Evolutionary conservation across 495 filamentous ascomycete species (phyloP).

Genomic region (Penicillium coprophilum): DNA sequence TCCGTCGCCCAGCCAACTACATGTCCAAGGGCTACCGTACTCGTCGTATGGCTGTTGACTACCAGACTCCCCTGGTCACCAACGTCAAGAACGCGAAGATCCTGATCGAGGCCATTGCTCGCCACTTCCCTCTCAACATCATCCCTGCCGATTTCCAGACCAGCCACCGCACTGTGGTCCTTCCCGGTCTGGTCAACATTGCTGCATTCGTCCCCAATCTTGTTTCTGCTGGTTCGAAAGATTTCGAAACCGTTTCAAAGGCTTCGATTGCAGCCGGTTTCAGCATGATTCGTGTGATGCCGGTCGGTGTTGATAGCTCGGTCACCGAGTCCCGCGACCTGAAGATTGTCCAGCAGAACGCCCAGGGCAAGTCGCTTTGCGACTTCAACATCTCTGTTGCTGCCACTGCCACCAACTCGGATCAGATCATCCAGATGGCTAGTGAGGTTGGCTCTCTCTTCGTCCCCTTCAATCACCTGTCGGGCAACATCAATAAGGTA

Average conservation of each 20-base stretch:
- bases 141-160: constrained; percentile 85
- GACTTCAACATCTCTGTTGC: constrained; percentile 87
- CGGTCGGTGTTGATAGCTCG: constrained; percentile 68
- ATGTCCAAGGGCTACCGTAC: constrained; percentile 97
- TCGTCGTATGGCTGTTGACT: constrained; percentile 96
- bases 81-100: constrained; percentile 99
- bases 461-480: constrained; percentile 84
- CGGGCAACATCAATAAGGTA: constrained; percentile 84
- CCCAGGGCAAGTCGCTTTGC: constrained; percentile 64
- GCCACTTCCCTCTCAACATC: constrained; percentile 81
- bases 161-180: constrained; percentile 71
- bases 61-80: constrained; percentile 94
- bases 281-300: constrained; percentile 82
- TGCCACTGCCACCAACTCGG: constrained; percentile 73
- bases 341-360: constrained; percentile 74
- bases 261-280: constrained; percentile 77
- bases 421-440: constrained; percentile 70
- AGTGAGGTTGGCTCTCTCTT: constrained; percentile 80
- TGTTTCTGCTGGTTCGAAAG: constrained; percentile 59
- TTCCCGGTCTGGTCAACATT: constrained; percentile 77
- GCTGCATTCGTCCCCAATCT: constrained; percentile 78
- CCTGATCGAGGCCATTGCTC: constrained; percentile 87
- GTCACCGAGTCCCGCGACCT: constrained; percentile 71
- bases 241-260: constrained; percentile 69
- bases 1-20: constrained; percentile 92